Percentiles rank a stretch among this genome's conserved stretches.
phyloP scores from a whole-genome alignment of 768 basidiomycete genomes.

The Phlebiopsis flavidoalba region DNA sequence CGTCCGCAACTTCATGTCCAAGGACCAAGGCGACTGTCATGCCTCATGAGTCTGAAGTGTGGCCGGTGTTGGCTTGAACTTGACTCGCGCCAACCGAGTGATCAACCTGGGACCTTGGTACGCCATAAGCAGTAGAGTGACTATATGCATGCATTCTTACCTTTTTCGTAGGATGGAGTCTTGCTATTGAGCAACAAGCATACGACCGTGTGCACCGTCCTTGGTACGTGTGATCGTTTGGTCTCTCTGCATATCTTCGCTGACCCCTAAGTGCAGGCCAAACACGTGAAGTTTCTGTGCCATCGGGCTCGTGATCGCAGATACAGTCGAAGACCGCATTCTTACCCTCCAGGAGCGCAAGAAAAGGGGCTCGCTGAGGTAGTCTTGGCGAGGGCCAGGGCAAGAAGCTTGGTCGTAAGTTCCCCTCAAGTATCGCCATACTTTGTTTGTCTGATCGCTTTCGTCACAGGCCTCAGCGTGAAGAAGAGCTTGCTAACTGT shows the following conservation, averaged over 20 bases:
- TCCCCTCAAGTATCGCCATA: background rate
- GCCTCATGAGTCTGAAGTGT: constrained; percentile 61
- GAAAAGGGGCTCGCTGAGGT: constrained; percentile 57
- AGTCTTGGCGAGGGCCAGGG: constrained; percentile 58
- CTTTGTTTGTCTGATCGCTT: background rate
- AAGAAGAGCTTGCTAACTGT: constrained; percentile 44
- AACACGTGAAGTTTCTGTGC: constrained; percentile 41
- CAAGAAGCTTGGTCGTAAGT: constrained; percentile 52
- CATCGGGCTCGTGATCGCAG: constrained; percentile 51
- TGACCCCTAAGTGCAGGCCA: constrained; percentile 33
- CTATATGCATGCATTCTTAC: background rate
- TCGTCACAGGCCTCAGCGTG: constrained; percentile 36
- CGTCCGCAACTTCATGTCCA: constrained; percentile 55
- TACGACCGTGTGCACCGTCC: constrained; percentile 40
- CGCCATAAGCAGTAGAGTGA: background rate
- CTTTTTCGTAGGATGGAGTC: constrained; percentile 42
- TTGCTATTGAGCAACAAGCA: constrained; percentile 57
- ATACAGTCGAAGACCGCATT: constrained; percentile 70
- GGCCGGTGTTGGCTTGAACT: constrained; percentile 53
- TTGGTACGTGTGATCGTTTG: constrained; percentile 35
- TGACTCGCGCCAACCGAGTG: constrained; percentile 60
- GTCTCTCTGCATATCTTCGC: background rate
- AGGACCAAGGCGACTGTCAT: constrained; percentile 52
- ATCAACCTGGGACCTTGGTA: constrained; percentile 50
- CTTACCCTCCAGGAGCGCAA: constrained; percentile 59